Percentiles rank a stretch among this genome's conserved stretches.
These are phyloP conservation scores for Candida andamanensis DNA, from an alignment of 805 yeast genomes.

Conservation along the genomic window DNA sequence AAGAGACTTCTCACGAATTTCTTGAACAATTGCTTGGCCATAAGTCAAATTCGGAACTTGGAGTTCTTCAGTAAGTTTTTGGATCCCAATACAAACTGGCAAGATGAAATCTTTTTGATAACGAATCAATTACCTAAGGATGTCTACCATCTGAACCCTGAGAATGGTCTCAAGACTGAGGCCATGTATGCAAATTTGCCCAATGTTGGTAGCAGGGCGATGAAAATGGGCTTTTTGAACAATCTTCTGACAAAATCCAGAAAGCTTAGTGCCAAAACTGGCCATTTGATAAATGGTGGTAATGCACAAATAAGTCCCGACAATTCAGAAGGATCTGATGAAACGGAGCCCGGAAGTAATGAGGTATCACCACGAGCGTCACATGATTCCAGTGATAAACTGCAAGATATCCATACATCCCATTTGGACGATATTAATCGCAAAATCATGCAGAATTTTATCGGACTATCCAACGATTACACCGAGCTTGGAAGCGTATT, in stretches of 20 bases:
- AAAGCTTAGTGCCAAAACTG: conserved; percentile 21
- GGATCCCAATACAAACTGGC: conserved; percentile 83
- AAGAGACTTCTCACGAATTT: conserved; percentile 73
- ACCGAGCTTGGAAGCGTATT: conserved; percentile 67
- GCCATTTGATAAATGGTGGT: conserved; percentile 11
- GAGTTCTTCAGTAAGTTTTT: conserved; percentile 70
- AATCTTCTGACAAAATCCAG: conserved; percentile 18
- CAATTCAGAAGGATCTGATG: conserved; percentile 1
- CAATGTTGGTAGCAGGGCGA: conserved; percentile 22
- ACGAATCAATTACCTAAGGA: conserved; percentile 36
- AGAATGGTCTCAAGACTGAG: conserved; percentile 36
- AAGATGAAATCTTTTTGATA: conserved; percentile 49
- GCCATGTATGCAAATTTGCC: conserved; percentile 31
- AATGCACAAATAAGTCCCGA: no score
- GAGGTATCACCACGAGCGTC: conserved; percentile 6
- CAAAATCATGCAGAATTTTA: conserved; percentile 47
- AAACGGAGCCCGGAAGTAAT: background rate
- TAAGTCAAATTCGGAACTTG: conserved; percentile 51
- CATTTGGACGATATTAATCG: conserved; percentile 57
- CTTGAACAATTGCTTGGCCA: conserved; percentile 65
- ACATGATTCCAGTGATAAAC: conserved; percentile 1
- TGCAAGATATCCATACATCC: conserved; percentile 22
- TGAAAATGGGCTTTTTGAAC: conserved; percentile 29
- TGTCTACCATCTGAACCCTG: conserved; percentile 40
- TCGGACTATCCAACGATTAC: conserved; percentile 58